These are phyloP conservation scores for Sphagnum magellanicum DNA, from an alignment of 228 moss, liverwort and hornwort species.

Conservation along the genomic window DNA sequence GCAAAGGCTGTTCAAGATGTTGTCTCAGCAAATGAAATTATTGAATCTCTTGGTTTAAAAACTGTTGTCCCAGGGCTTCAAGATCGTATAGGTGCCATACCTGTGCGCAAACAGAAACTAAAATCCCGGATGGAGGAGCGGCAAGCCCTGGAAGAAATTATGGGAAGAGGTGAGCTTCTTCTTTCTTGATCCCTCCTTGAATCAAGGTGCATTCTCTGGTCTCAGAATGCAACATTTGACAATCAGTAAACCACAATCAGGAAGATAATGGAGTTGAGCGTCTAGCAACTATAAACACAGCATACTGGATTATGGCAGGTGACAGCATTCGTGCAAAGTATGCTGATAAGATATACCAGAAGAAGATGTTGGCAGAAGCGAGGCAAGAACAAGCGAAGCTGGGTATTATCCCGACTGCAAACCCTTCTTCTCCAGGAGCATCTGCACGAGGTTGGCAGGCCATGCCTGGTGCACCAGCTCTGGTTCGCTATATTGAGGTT, in stretches of 20 bases:
- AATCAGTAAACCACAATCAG: no score
- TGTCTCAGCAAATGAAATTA: constrained; percentile 64
- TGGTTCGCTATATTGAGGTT: constrained; percentile 80
- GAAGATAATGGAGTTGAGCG: no score
- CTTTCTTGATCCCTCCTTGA: neutral
- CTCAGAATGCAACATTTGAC: no score
- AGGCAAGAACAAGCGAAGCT: constrained; percentile 74
- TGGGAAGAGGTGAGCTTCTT: constrained; percentile 41
- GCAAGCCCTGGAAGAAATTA: constrained; percentile 51
- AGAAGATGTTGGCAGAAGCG: constrained; percentile 73
- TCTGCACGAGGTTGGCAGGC: constrained; percentile 60
- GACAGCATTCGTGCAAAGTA: constrained; percentile 85
- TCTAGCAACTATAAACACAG: no score
- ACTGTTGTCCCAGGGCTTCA: constrained; percentile 42
- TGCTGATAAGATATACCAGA: constrained; percentile 64
- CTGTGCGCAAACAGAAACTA: constrained; percentile 13
- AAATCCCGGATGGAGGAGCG: constrained; percentile 48
- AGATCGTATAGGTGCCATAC: constrained; percentile 22
- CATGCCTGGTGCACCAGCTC: constrained; percentile 56
- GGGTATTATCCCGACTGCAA: constrained; percentile 50
- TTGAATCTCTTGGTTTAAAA: constrained; percentile 59
- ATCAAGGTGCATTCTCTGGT: no score
- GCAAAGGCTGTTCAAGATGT: constrained; percentile 18
- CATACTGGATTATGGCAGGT: constrained; percentile 14
- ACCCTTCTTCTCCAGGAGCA: constrained; percentile 27